Percentiles rank a stretch among this genome's conserved stretches.
These are phyloP conservation scores for Blastomyces percursus DNA, from an alignment of 2,329 filamentous ascomycete species.

Conservation along the genomic window DNA sequence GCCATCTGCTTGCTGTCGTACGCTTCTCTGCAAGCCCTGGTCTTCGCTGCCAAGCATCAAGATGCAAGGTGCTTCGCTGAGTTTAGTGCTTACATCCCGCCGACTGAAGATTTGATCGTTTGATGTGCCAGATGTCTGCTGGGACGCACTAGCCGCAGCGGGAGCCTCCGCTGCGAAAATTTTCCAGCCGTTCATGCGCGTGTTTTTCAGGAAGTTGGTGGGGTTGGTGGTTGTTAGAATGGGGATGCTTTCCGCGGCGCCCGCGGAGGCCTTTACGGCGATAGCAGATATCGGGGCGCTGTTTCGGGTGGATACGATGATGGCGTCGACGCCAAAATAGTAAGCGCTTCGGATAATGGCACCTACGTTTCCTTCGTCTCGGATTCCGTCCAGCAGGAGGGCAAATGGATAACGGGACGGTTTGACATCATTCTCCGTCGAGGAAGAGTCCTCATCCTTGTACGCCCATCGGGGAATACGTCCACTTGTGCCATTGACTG, in stretches of 20 bases:
- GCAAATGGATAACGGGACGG: conserved; percentile 29
- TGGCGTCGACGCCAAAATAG: conserved; percentile 79
- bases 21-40: conserved; percentile 53
- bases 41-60: conserved; percentile 77
- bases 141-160: conserved; percentile 16
- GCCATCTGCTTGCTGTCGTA: conserved; percentile 56
- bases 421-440: conserved; percentile 4
- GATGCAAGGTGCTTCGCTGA: conserved; percentile 56
- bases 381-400: conserved; percentile 37
- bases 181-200: conserved; percentile 63
- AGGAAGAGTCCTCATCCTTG: neutral
- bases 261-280: conserved; percentile 76
- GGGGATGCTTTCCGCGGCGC: conserved; percentile 69
- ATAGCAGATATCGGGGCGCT: conserved; percentile 65
- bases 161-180: conserved; percentile 62
- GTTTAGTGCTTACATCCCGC: conserved; percentile 21
- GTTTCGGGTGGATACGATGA: conserved; percentile 62
- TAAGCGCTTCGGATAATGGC: conserved; percentile 79
- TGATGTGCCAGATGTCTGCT: conserved; percentile 28
- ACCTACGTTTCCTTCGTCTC: conserved; percentile 84
- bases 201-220: conserved; percentile 57
- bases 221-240: conserved; percentile 61
- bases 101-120: conserved; percentile 8
- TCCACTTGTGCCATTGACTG: conserved; percentile 56
- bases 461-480: conserved; percentile 34